Evolutionary conservation across 768 basidiomycete species (phyloP).

Genomic region (Kwoniella europaea): DNA sequence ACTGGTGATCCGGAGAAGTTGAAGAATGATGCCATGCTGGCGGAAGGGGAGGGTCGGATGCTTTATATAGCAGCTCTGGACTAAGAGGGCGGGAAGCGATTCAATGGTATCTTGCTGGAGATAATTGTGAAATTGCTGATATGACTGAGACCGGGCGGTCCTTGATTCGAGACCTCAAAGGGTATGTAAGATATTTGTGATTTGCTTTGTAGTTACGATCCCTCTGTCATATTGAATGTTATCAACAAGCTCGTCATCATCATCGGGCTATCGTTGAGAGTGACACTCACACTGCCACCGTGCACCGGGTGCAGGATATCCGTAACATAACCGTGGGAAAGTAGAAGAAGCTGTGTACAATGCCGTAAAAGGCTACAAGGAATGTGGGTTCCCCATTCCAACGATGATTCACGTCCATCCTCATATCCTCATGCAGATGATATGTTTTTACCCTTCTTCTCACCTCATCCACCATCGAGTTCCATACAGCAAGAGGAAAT

Average conservation of each 20-base stretch:
- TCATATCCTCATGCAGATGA: not conserved
- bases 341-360: no score
- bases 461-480: not conserved
- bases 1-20: conserved; percentile 76
- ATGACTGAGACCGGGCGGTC: no score
- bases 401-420: not conserved
- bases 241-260: conserved; percentile 2
- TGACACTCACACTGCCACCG: conserved; percentile 5
- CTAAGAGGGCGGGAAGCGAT: not conserved
- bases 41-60: not conserved
- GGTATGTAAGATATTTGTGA: not conserved
- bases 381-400: conserved; percentile 5
- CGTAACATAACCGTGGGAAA: conserved; percentile 21
- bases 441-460: not conserved
- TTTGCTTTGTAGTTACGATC: not conserved
- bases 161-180: no score
- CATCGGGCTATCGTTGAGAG: not conserved
- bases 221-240: not conserved
- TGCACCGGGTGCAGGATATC: conserved; percentile 2
- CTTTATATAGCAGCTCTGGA: not conserved
- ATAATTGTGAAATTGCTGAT: no score
- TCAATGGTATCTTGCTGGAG: no score
- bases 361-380: conserved; percentile 1
- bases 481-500: not conserved
- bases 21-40: conserved; percentile 82